Percentiles rank a stretch among this genome's conserved stretches.
These are phyloP conservation scores for Nemania diffusa DNA, from an alignment of 2,329 filamentous ascomycete species.

Conservation along the genomic window DNA sequence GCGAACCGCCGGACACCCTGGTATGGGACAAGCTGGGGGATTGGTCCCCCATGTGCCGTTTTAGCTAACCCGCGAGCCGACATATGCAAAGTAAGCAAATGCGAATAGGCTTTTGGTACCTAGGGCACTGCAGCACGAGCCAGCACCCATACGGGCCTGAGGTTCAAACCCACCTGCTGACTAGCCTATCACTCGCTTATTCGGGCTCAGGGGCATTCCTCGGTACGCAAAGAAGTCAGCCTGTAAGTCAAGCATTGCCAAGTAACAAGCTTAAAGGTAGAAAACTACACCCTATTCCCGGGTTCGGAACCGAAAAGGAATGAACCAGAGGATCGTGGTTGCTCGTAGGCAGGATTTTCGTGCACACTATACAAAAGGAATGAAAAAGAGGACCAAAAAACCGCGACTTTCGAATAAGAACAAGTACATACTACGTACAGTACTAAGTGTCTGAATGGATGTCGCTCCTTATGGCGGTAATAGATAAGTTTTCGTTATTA, in stretches of 20 bases:
- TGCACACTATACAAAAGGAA: background rate
- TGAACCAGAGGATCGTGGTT: background rate
- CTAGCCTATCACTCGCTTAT: conserved; percentile 21
- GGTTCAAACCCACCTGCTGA: conserved; percentile 32
- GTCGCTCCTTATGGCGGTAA: background rate
- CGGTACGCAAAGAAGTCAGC: conserved; percentile 20
- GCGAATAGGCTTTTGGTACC: conserved; percentile 28
- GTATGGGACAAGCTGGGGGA: conserved; percentile 24
- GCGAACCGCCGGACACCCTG: conserved; percentile 26
- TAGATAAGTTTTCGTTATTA: conserved; percentile 1
- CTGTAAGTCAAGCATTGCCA: conserved; percentile 19
- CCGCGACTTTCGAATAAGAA: background rate
- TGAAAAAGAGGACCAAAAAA: background rate
- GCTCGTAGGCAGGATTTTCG: background rate
- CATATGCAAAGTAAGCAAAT: conserved; percentile 41
- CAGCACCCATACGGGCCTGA: conserved; percentile 16
- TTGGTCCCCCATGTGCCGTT: conserved; percentile 30
- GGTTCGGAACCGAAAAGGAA: conserved; percentile 17
- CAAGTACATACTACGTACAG: background rate
- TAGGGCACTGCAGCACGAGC: conserved; percentile 30
- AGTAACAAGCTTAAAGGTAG: conserved; percentile 1
- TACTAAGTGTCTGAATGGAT: background rate
- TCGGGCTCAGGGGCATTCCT: conserved; percentile 23
- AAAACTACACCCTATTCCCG: conserved; percentile 3
- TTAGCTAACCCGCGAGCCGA: conserved; percentile 33